Conservation (phyloP, 2,329 filamentous ascomycete species). For the Colletotrichum australisinense region DNA sequence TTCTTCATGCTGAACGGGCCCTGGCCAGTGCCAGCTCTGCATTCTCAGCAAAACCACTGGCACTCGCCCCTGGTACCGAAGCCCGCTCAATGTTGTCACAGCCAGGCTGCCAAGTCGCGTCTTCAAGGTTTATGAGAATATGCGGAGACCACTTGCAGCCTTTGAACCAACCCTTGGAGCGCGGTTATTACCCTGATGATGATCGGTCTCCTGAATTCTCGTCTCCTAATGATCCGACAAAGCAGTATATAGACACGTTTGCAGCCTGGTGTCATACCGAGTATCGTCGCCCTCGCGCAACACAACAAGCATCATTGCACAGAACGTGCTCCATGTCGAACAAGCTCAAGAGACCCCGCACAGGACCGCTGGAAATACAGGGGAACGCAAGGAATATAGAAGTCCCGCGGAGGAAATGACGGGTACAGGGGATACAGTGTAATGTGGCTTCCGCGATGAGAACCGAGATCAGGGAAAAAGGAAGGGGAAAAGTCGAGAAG, state of each 20-base stretch:
- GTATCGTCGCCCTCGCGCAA: background rate
- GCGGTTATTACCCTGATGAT: conserved; percentile 1
- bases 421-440: conserved; percentile 16
- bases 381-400: background rate
- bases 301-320: background rate
- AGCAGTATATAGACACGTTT: background rate
- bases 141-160: background rate
- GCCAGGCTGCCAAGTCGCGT: conserved; percentile 6
- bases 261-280: background rate
- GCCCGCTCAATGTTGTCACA: conserved; percentile 16
- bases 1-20: conserved; percentile 5
- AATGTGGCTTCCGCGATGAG: background rate
- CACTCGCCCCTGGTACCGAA: background rate
- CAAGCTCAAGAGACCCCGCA: conserved; percentile 13
- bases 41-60: conserved; percentile 3
- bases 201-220: background rate
- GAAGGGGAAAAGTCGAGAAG: conserved; percentile 29
- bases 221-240: background rate
- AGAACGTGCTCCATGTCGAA: conserved; percentile 3
- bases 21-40: background rate
- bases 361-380: background rate
- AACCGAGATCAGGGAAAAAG: conserved; percentile 12
- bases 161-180: conserved; percentile 4
- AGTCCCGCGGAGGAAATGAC: background rate
- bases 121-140: background rate